These are phyloP conservation scores for Thelonectria olida DNA, from an alignment of 2,329 filamentous ascomycete genomes.

Conservation along the genomic window DNA sequence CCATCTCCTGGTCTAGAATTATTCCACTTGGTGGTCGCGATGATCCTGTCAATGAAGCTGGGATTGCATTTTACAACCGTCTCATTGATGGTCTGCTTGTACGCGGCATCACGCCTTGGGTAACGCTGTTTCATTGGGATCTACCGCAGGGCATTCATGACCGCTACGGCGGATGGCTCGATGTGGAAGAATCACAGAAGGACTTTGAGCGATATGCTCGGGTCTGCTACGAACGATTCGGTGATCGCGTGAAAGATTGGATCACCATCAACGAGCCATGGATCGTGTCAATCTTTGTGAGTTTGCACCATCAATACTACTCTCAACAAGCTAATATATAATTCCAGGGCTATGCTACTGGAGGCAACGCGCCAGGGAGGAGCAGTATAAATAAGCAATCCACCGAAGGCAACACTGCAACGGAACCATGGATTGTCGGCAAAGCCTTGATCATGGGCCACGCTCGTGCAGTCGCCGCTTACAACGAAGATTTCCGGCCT, in stretches of 20 bases:
- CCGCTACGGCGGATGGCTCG: conserved; percentile 47
- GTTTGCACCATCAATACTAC: background rate
- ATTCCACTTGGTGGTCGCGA: conserved; percentile 71
- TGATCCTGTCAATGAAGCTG: conserved; percentile 69
- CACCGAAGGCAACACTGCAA: conserved; percentile 45
- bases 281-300: conserved; percentile 48
- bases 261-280: conserved; percentile 52
- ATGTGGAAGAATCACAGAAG: conserved; percentile 42
- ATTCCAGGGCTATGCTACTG: conserved; percentile 44
- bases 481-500: conserved; percentile 44
- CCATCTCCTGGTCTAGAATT: conserved; percentile 72
- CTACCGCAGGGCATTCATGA: conserved; percentile 47
- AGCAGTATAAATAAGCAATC: conserved; percentile 39
- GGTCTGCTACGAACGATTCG: conserved; percentile 50
- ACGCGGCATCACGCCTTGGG: conserved; percentile 66
- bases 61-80: conserved; percentile 66
- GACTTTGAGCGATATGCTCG: conserved; percentile 50
- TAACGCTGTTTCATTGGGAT: conserved; percentile 75
- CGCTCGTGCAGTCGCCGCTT: conserved; percentile 43
- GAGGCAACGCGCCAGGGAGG: conserved; percentile 46
- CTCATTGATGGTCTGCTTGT: conserved; percentile 67
- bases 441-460: conserved; percentile 49
- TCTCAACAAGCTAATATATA: fast-evolving
- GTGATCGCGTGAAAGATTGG: conserved; percentile 52
- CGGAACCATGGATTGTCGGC: conserved; percentile 48